Conservation (phyloP, 2,329 filamentous ascomycete genomes). For the Penicillium sp. region DNA sequence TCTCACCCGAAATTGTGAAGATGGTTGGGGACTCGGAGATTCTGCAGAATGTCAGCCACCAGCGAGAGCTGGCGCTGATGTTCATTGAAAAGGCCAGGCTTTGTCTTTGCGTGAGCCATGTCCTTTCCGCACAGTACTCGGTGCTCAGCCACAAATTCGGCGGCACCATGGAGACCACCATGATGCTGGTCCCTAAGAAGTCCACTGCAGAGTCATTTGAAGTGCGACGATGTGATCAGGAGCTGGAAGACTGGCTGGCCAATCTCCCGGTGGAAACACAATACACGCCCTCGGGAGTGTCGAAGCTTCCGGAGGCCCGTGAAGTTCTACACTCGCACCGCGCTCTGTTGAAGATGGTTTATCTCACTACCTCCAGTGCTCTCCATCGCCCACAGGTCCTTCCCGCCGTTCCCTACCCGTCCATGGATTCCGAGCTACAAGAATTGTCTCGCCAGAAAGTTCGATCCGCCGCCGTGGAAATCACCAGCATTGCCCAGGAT, state of each 20-base stretch:
- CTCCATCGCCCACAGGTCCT: slow-evolving; percentile 89
- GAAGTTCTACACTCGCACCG: slow-evolving; percentile 66
- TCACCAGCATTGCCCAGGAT: slow-evolving; percentile 78
- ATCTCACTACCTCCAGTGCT: slow-evolving; percentile 86
- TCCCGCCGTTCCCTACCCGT: slow-evolving; percentile 63
- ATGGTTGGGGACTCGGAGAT: slow-evolving; percentile 70
- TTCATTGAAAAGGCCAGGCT: slow-evolving; percentile 90
- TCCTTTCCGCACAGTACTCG: slow-evolving; percentile 88
- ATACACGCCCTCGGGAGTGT: slow-evolving; percentile 65
- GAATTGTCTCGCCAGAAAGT: slow-evolving; percentile 81
- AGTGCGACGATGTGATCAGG: slow-evolving; percentile 74
- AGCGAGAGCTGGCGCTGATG: slow-evolving; percentile 78
- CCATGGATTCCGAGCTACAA: slow-evolving; percentile 66
- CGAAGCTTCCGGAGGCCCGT: slow-evolving; percentile 50
- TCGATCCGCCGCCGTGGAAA: slow-evolving; percentile 77
- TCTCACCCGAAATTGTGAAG: slow-evolving; percentile 67
- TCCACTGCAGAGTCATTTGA: slow-evolving; percentile 76
- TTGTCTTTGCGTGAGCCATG: slow-evolving; percentile 83
- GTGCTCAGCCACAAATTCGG: slow-evolving; percentile 79
- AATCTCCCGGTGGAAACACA: slow-evolving; percentile 70
- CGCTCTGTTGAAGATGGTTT: slow-evolving; percentile 89
- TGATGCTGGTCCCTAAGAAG: slow-evolving; percentile 92
- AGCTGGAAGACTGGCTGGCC: slow-evolving; percentile 74
- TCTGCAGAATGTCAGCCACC: slow-evolving; percentile 68
- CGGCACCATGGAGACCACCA: slow-evolving; percentile 70